A percentile compares a stretch with the other conserved stretches of the same genome.
Conservation (phyloP, 768 basidiomycete genomes). For the Myochromella boudieri region DNA sequence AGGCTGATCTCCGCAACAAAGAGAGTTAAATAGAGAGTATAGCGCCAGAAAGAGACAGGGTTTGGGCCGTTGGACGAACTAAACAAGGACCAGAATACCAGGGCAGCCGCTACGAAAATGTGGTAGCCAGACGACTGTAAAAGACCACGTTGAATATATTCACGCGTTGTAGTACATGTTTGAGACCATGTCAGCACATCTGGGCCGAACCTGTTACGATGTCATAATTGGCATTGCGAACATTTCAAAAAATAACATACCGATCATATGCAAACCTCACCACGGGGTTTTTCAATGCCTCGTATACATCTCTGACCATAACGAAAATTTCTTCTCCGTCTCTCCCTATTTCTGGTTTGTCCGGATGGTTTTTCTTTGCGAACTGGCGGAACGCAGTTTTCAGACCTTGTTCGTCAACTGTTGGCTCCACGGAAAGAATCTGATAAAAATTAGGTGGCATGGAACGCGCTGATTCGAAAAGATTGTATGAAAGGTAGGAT, state of each 20-base stretch:
- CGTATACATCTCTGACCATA: constrained; percentile 68
- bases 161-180: constrained; percentile 60
- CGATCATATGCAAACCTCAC: constrained; percentile 86
- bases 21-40: constrained; percentile 63
- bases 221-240: constrained; percentile 1
- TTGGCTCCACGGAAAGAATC: constrained; percentile 59
- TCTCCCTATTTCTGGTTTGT: constrained; percentile 58
- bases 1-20: constrained; percentile 65
- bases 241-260: constrained; percentile 36
- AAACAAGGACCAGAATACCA: constrained; percentile 65
- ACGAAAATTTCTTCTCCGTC: constrained; percentile 69
- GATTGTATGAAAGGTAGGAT: constrained; percentile 64
- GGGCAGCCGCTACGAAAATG: constrained; percentile 51
- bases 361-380: constrained; percentile 75
- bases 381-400: constrained; percentile 76
- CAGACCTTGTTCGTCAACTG: constrained; percentile 64
- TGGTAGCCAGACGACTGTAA: constrained; percentile 66
- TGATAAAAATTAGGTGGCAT: constrained; percentile 79
- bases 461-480: constrained; percentile 54
- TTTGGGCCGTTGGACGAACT: constrained; percentile 47
- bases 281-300: constrained; percentile 74
- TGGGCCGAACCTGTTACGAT: constrained; percentile 69
- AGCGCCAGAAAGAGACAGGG: constrained; percentile 75
- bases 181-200: constrained; percentile 67
- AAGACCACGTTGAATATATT: constrained; percentile 69